Percentiles rank a stretch among this genome's conserved stretches.
These are phyloP conservation scores for Herpetospermum pedunculosum DNA, from an alignment of 306 rosid species.

Conservation along the genomic window DNA sequence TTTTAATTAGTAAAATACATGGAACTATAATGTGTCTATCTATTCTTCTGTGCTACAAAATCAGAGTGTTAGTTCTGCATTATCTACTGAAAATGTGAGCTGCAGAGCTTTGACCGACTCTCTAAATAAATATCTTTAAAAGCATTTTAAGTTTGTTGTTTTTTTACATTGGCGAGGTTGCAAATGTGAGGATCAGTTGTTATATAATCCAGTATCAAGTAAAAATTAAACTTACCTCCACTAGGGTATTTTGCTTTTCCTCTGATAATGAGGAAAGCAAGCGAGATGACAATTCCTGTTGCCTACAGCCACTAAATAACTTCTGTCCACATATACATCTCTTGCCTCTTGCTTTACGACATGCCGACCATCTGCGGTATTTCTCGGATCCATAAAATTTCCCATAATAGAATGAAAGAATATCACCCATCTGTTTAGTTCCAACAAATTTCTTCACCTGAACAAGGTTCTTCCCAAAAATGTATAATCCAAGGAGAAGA, in stretches of 20 bases:
- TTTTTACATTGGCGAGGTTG: neutral
- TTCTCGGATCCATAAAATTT: constrained; percentile 55
- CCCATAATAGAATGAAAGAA: constrained; percentile 79
- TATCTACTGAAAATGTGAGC: neutral
- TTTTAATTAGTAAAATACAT: neutral
- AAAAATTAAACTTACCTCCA: constrained; percentile 41
- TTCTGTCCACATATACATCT: constrained; percentile 55
- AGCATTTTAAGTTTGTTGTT: neutral
- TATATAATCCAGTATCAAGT: neutral
- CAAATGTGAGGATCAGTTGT: neutral
- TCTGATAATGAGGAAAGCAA: constrained; percentile 35
- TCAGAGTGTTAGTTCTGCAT: neutral
- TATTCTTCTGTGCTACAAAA: neutral
- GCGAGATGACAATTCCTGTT: constrained; percentile 70
- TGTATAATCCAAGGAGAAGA: constrained; percentile 69
- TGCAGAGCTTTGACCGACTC: neutral
- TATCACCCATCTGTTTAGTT: constrained; percentile 53
- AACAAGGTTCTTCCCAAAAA: constrained; percentile 74
- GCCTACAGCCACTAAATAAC: constrained; percentile 74
- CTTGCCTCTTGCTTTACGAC: constrained; percentile 55
- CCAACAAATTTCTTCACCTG: constrained; percentile 59
- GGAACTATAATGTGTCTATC: neutral
- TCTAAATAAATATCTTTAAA: neutral
- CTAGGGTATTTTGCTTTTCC: constrained; percentile 31
- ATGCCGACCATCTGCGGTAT: constrained; percentile 62